Evolutionary conservation across 1,139 yeast genomes (phyloP), one percentile per base, ranked within the genome.

Genomic region (Hemisphaericaspora xylofermentans): DNA sequence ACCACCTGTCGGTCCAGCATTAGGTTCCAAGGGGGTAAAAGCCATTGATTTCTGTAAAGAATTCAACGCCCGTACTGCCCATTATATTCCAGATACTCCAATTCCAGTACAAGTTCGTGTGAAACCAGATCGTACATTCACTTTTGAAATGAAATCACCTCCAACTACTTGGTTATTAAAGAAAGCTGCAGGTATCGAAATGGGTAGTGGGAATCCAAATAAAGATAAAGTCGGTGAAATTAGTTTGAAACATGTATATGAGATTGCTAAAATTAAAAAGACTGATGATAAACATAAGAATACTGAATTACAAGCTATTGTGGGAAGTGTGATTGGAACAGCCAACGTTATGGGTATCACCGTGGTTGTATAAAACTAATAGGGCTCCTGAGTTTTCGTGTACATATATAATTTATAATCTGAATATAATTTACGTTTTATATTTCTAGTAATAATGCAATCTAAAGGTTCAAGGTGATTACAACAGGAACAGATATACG

Each of bases 1-100:
- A 1, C 99, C 99, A 27, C 99, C 99, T 6, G 98, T 93, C 17
- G 98, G 99, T 50, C 99, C 99, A 30, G 98, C 98, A 0, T 73
- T 93, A 43, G 99, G 98, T 51, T 93, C 98, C 45, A 91, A 93
- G 63, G 99, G 98, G 71, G 96, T 93, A 43, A 94, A 94, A 63
- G 98, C 98, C 49, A 94, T 93, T 57, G 98, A 94, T 63, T 93
- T 93, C 59, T 93, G 98, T 71, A 94, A 93, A 66, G 98, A 93
- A 63, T 94, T 94, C 72, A 93, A 94, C 62, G 98, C 98, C 33
- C 82, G 96, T 64, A 89, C 98, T 12, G 95, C 96, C 13, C 82
- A 82, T 53, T 83, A 78, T 57, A 77, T 77, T 43, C 89, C 95
- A 17, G 97, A 95, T 35, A 80, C 80, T 2, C 98, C 98, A 12